phyloP scores from a whole-genome alignment of 1,284 basidiomycete species.

The Cutaneotrichosporon cyanovorans region DNA sequence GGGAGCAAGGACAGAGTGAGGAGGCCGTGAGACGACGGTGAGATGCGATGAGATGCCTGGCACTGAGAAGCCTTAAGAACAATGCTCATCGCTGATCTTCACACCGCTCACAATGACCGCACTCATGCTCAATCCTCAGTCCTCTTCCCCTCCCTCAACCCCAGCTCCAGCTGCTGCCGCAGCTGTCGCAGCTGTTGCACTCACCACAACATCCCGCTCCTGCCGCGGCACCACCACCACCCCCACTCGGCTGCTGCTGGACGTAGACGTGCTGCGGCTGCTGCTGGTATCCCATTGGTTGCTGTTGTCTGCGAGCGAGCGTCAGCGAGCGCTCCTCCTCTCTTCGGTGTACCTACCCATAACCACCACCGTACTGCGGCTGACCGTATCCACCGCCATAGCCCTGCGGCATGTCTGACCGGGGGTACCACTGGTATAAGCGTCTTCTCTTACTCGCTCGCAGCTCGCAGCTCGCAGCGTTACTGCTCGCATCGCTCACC shows the following conservation, averaged over 20 bases:
- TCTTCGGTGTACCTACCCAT: neutral
- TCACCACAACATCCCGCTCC: conserved; percentile 12
- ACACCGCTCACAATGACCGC: no score
- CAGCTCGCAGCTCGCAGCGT: no score
- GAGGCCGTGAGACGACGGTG: no score
- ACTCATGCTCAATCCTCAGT: no score
- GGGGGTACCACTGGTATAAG: conserved; percentile 15
- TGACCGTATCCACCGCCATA: conserved; percentile 2
- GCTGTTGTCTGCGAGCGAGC: conserved; percentile 9
- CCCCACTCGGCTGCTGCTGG: conserved; percentile 13
- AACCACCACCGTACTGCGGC: neutral
- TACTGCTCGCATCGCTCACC: no score
- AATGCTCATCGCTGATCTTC: no score
- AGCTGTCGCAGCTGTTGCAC: no score
- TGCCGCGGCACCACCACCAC: conserved; percentile 7
- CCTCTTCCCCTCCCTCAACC: no score
- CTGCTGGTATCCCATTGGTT: conserved; percentile 13
- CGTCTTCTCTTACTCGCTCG: neutral
- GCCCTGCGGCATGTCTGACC: conserved; percentile 12
- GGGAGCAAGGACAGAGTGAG: no score
- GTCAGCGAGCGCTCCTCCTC: neutral
- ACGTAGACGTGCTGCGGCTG: conserved; percentile 15
- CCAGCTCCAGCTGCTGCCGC: no score
- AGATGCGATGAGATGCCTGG: no score
- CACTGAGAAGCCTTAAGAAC: no score